These are phyloP conservation scores for Cryptosporidium andersoni DNA, from an alignment of 169 alveolate species.

Conservation along the genomic window DNA sequence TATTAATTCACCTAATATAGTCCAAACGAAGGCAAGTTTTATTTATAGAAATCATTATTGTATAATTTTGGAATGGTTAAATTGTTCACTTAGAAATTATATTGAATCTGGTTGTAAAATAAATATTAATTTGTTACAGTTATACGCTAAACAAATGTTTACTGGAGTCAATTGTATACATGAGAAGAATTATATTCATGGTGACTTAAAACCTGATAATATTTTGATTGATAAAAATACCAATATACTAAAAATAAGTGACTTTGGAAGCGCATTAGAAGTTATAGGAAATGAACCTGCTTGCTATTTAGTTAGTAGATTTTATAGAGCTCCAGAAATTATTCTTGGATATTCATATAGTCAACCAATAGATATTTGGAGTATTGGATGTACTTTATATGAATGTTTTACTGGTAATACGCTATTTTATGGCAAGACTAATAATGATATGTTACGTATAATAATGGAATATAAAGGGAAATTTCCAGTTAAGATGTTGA, in stretches of 20 bases:
- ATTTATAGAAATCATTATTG: conserved; percentile 87
- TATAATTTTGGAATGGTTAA: conserved; percentile 89
- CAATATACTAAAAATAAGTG: conserved; percentile 91
- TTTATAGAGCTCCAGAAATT: conserved; percentile 98
- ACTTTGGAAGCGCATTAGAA: conserved; percentile 94
- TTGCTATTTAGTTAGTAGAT: conserved; percentile 93
- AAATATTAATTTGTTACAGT: conserved; percentile 10
- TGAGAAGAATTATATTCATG: conserved; percentile 43
- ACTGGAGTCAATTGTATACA: conserved; percentile 33
- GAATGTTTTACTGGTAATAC: conserved; percentile 97
- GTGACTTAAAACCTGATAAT: conserved; percentile 93
- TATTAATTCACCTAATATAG: conserved; percentile 84
- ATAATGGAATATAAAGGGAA: conserved; percentile 94
- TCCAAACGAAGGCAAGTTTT: conserved; percentile 81
- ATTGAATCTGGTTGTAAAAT: conserved; percentile 12
- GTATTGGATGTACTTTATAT: conserved; percentile 93
- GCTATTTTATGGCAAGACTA: conserved; percentile 93
- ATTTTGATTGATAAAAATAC: conserved; percentile 88
- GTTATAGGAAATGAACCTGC: conserved; percentile 89
- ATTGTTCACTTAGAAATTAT: conserved; percentile 88
- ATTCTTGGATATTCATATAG: conserved; percentile 92
- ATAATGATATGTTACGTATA: conserved; percentile 94
- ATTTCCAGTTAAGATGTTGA: conserved; percentile 89
- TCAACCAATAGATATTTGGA: conserved; percentile 93
- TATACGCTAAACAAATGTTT: conserved; percentile 33